Conservation (phyloP, 108 stramenopile species). For the Skeletonema marinoi region DNA sequence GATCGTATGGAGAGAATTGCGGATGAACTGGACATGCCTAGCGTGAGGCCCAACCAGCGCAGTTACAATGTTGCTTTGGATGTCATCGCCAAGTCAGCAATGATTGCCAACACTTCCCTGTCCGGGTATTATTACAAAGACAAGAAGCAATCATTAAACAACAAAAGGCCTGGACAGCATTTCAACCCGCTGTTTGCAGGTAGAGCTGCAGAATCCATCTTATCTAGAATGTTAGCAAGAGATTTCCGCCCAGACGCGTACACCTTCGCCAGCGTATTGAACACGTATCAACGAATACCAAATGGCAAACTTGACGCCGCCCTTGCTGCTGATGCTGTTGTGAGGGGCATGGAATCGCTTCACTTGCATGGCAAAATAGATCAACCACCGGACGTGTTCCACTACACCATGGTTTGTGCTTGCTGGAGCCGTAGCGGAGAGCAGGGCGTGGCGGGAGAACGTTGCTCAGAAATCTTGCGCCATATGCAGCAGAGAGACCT, state of each 20-base stretch:
- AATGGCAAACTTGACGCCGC: constrained; percentile 51
- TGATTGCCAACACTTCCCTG: constrained; percentile 26
- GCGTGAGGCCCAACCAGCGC: constrained; percentile 50
- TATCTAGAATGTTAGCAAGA: constrained; percentile 31
- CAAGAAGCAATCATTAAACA: not conserved
- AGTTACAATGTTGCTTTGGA: constrained; percentile 48
- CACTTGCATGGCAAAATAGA: constrained; percentile 55
- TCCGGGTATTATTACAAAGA: constrained; percentile 32
- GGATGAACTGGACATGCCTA: constrained; percentile 49
- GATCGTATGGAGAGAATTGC: constrained; percentile 66
- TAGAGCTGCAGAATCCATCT: constrained; percentile 45
- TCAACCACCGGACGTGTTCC: constrained; percentile 52
- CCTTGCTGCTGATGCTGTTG: constrained; percentile 60
- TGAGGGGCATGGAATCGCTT: constrained; percentile 65
- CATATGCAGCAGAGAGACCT: constrained; percentile 58
- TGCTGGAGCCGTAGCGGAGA: constrained; percentile 60
- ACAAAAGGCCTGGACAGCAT: not conserved
- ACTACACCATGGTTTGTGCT: constrained; percentile 65
- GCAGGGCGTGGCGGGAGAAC: constrained; percentile 46
- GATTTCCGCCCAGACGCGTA: constrained; percentile 57
- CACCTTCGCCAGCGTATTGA: constrained; percentile 60
- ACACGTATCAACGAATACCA: constrained; percentile 56
- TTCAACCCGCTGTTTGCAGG: constrained; percentile 43
- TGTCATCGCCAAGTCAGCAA: constrained; percentile 44
- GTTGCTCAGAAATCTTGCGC: constrained; percentile 62